Percentiles rank a stretch among this genome's conserved stretches.
phyloP scores from a whole-genome alignment of 352 stramenopile genomes.

The Phytophthora multivora region DNA sequence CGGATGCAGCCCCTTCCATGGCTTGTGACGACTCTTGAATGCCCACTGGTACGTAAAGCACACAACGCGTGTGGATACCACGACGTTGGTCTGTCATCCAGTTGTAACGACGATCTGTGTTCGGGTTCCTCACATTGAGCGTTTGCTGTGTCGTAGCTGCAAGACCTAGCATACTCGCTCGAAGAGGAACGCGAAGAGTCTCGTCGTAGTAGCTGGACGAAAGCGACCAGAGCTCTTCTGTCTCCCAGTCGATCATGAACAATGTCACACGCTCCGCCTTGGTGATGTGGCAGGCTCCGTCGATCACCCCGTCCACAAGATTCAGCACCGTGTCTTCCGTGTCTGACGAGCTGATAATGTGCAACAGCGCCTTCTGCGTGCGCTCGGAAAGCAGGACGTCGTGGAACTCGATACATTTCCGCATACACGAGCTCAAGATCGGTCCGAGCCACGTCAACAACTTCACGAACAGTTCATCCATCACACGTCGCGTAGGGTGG shows the following conservation, averaged over 20 bases:
- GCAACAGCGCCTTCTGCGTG: conserved; percentile 83
- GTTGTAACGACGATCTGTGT: conserved; percentile 64
- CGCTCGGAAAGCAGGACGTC: conserved; percentile 82
- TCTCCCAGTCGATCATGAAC: conserved; percentile 88
- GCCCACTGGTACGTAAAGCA: conserved; percentile 87
- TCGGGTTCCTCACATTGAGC: conserved; percentile 73
- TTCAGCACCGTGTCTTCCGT: conserved; percentile 86
- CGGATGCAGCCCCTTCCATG: conserved; percentile 27
- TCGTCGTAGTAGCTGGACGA: conserved; percentile 79
- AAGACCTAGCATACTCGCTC: conserved; percentile 61
- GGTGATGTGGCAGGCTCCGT: conserved; percentile 80
- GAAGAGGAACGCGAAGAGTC: conserved; percentile 65
- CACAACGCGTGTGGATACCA: conserved; percentile 66
- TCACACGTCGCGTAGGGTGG: conserved; percentile 36
- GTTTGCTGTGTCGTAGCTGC: conserved; percentile 65
- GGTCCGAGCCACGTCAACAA: conserved; percentile 79
- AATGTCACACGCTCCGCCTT: conserved; percentile 76
- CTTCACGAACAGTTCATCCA: conserved; percentile 74
- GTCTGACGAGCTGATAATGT: conserved; percentile 86
- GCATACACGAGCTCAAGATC: conserved; percentile 84
- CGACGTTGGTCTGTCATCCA: conserved; percentile 55
- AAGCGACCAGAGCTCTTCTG: conserved; percentile 80
- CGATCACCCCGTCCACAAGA: conserved; percentile 84
- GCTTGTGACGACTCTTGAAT: conserved; percentile 50
- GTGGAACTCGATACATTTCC: conserved; percentile 87